These are phyloP conservation scores for Flaveria sonorensis DNA, from an alignment of 129 eudicot genomes.

Conservation along the genomic window DNA sequence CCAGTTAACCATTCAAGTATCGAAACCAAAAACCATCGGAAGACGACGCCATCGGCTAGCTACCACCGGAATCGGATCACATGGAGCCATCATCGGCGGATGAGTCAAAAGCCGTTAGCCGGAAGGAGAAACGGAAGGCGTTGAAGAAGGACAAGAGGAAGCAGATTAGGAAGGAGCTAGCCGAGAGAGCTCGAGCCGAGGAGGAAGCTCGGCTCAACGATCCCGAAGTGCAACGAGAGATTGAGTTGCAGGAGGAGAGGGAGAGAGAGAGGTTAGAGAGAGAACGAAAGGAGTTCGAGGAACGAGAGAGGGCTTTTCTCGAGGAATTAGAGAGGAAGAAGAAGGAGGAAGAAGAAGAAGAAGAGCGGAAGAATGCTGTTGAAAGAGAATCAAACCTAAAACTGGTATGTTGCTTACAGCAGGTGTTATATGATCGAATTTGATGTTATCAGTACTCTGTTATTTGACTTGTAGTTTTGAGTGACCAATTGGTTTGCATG, in stretches of 20 bases:
- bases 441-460: neutral
- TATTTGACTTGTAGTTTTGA: neutral
- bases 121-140: slow-evolving; percentile 84
- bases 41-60: slow-evolving; percentile 40
- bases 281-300: slow-evolving; percentile 77
- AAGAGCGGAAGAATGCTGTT: slow-evolving; percentile 32
- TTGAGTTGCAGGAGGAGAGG: slow-evolving; percentile 58
- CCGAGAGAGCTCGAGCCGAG: slow-evolving; percentile 69
- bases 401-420: slow-evolving; percentile 34
- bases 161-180: slow-evolving; percentile 73
- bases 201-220: slow-evolving; percentile 74
- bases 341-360: slow-evolving; percentile 51
- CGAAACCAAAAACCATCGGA: slow-evolving; percentile 34
- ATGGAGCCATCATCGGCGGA: slow-evolving; percentile 21
- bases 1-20: neutral
- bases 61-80: slow-evolving; percentile 18
- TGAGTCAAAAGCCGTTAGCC: slow-evolving; percentile 25
- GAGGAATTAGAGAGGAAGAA: slow-evolving; percentile 53
- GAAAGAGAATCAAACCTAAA: slow-evolving; percentile 40
- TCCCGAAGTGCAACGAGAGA: slow-evolving; percentile 65
- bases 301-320: slow-evolving; percentile 66
- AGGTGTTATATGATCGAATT: neutral
- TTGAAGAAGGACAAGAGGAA: slow-evolving; percentile 90
- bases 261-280: slow-evolving; percentile 69
- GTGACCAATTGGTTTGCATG: neutral